Evolutionary conservation across 345 rosid species (phyloP).

Genomic region (Linum usitatissimum): DNA sequence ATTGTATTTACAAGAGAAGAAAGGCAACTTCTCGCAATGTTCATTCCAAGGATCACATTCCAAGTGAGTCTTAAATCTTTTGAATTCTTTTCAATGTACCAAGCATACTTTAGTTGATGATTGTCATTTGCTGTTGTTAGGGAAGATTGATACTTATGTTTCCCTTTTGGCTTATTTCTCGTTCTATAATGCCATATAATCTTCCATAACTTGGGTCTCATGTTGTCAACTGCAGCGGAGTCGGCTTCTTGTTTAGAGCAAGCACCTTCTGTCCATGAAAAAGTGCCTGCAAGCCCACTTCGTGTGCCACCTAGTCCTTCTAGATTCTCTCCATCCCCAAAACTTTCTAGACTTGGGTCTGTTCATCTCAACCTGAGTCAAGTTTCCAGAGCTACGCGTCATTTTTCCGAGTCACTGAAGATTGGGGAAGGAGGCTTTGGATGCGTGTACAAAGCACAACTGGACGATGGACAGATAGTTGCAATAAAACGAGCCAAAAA

Average conservation of each 20-base stretch:
- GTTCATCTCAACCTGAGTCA: slow-evolving; percentile 50
- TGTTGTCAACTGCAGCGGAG: slow-evolving; percentile 35
- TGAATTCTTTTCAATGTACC: not conserved
- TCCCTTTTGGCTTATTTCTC: not conserved
- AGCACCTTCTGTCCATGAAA: slow-evolving; percentile 44
- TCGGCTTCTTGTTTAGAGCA: slow-evolving; percentile 44
- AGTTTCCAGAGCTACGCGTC: slow-evolving; percentile 50
- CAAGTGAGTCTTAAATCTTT: slow-evolving; percentile 40
- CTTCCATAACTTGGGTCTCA: not conserved
- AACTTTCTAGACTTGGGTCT: slow-evolving; percentile 55
- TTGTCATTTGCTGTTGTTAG: slow-evolving; percentile 1
- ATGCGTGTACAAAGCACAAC: slow-evolving; percentile 61
- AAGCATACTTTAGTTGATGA: not conserved
- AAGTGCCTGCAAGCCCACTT: slow-evolving; percentile 57
- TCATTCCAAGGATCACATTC: slow-evolving; percentile 43
- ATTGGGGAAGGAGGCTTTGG: slow-evolving; percentile 98
- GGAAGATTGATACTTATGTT: slow-evolving; percentile 9
- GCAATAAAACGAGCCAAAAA: slow-evolving; percentile 96
- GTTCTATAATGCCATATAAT: not conserved
- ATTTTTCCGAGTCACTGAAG: slow-evolving; percentile 48
- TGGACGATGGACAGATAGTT: slow-evolving; percentile 62
- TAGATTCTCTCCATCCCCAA: slow-evolving; percentile 61
- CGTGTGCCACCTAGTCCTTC: slow-evolving; percentile 87
- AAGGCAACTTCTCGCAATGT: slow-evolving; percentile 47
- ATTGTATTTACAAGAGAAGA: slow-evolving; percentile 47